Percentiles rank a stretch among this genome's conserved stretches.
Conservation (phyloP, 2,329 filamentous ascomycete genomes). For the Epichloe sylvatica region DNA sequence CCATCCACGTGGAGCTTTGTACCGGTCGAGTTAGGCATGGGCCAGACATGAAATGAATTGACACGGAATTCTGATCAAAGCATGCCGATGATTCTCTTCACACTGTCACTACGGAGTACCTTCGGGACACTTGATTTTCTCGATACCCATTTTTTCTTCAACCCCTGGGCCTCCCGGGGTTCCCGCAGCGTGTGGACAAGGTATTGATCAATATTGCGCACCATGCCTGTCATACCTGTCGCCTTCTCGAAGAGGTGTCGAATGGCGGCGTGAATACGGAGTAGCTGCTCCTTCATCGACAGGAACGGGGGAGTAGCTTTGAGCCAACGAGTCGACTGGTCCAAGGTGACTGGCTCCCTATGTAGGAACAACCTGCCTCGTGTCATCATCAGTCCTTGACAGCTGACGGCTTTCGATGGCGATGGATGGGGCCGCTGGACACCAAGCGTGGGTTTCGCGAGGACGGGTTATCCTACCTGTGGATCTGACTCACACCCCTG, state of each 20-base stretch:
- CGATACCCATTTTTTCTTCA: too few species aligned
- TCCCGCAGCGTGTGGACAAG: too few species aligned
- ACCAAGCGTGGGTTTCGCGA: too few species aligned
- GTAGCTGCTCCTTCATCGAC: background rate
- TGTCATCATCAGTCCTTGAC: too few species aligned
- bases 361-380: background rate
- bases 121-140: too few species aligned
- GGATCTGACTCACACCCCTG: background rate
- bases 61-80: background rate
- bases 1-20: background rate
- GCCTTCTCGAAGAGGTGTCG: background rate
- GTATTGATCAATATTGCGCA: too few species aligned
- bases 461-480: too few species aligned
- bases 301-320: background rate
- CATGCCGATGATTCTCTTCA: background rate
- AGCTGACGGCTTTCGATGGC: background rate
- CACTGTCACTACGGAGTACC: too few species aligned
- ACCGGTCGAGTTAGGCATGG: background rate
- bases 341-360: background rate
- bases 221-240: too few species aligned
- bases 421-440: background rate
- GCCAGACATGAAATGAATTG: background rate
- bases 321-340: background rate
- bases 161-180: too few species aligned
- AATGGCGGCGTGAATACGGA: background rate